These are phyloP conservation scores for Tolypocladium guangdongense DNA, from an alignment of 2,329 filamentous ascomycete genomes.

Conservation along the genomic window DNA sequence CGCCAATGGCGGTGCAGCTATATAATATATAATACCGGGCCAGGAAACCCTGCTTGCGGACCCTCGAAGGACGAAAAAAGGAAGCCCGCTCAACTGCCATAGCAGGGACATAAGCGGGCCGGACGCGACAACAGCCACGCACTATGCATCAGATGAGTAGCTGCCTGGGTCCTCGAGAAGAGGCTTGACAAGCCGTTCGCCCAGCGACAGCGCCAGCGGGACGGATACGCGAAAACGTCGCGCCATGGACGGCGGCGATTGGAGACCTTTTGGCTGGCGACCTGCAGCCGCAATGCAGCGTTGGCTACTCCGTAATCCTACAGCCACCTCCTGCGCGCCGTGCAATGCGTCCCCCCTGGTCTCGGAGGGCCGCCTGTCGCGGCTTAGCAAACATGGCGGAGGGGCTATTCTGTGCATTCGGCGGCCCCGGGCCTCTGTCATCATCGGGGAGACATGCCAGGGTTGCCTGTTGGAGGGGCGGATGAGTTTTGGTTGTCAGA, in stretches of 20 bases:
- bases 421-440: background rate
- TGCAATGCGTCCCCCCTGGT: constrained; percentile 1
- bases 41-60: background rate
- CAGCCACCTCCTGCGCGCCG: too few relatives aligned
- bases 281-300: constrained; percentile 2
- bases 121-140: too few relatives aligned
- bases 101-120: background rate
- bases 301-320: background rate
- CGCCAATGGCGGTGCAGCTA: background rate
- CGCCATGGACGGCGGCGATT: constrained; percentile 4
- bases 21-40: constrained; percentile 1
- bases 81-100: background rate
- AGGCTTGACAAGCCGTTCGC: background rate
- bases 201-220: background rate
- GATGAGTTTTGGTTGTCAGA: background rate
- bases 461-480: background rate
- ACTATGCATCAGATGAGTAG: background rate
- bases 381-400: background rate
- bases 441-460: background rate
- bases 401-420: background rate
- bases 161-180: background rate
- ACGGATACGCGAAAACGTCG: constrained; percentile 5
- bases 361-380: background rate
- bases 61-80: background rate
- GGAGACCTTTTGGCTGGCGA: background rate